Evolutionary conservation across 345 rosid genomes (phyloP).

Genomic region (Tarenaya hassleriana): DNA sequence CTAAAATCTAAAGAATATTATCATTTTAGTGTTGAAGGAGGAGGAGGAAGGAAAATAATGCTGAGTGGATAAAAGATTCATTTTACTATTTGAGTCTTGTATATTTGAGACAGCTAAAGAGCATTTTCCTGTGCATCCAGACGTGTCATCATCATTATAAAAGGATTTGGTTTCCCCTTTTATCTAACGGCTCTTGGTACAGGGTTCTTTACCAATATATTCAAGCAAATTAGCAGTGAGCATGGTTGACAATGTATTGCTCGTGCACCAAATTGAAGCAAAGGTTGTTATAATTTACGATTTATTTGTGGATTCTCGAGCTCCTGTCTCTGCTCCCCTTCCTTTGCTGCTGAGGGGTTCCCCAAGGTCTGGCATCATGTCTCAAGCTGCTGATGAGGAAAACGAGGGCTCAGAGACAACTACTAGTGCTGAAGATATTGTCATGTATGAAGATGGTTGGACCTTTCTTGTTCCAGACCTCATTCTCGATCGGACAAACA

Average conservation of each 20-base stretch:
- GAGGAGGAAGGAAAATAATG: too few species aligned
- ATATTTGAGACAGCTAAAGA: slow-evolving; percentile 9
- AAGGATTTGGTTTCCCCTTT: slow-evolving; percentile 8
- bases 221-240: slow-evolving; percentile 82
- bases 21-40: too few species aligned
- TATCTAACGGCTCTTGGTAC: slow-evolving; percentile 21
- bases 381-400: slow-evolving; percentile 44
- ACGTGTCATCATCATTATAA: not conserved
- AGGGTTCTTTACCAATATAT: slow-evolving; percentile 96
- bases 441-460: slow-evolving; percentile 84
- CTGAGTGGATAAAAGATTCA: slow-evolving; percentile 7
- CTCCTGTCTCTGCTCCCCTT: slow-evolving; percentile 98
- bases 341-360: slow-evolving; percentile 77
- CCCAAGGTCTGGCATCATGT: slow-evolving; percentile 41
- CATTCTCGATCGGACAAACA: slow-evolving; percentile 62
- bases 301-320: slow-evolving; percentile 82
- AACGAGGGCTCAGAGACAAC: slow-evolving; percentile 46
- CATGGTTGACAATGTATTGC: slow-evolving; percentile 85
- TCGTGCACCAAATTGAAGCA: slow-evolving; percentile 96
- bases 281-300: slow-evolving; percentile 95
- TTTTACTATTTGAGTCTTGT: slow-evolving; percentile 11
- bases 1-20: too few species aligned
- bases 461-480: slow-evolving; percentile 87
- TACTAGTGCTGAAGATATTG: slow-evolving; percentile 44
- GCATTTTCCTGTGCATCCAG: slow-evolving; percentile 6